Evolutionary conservation across 2,329 filamentous ascomycete genomes (phyloP).

Genomic region (Ambrosiella cleistominuta): DNA sequence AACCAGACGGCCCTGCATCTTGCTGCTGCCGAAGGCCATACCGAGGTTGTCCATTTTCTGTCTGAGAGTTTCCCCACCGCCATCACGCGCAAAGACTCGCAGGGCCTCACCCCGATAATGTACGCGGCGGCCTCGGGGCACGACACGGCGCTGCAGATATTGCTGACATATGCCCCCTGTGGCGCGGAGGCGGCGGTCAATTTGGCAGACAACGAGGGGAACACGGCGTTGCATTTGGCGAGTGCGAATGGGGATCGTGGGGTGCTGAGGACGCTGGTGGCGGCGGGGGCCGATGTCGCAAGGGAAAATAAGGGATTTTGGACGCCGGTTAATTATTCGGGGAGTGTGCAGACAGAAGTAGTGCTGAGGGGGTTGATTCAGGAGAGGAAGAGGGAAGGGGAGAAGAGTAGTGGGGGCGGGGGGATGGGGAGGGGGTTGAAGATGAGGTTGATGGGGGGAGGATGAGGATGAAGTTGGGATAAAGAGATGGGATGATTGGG

Average conservation of each 20-base stretch:
- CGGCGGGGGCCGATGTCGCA: slow-evolving; percentile 59
- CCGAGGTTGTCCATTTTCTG: slow-evolving; percentile 56
- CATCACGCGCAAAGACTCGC: slow-evolving; percentile 47
- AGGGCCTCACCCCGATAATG: slow-evolving; percentile 57
- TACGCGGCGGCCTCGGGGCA: slow-evolving; percentile 42
- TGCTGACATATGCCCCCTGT: slow-evolving; percentile 42
- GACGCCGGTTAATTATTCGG: slow-evolving; percentile 69
- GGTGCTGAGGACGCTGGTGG: slow-evolving; percentile 57
- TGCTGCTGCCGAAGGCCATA: slow-evolving; percentile 50
- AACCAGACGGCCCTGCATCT: slow-evolving; percentile 72
- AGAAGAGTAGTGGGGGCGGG: slow-evolving; percentile 24
- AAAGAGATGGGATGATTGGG: not conserved
- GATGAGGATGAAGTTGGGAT: not conserved
- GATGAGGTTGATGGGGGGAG: slow-evolving; percentile 25
- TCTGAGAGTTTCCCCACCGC: slow-evolving; percentile 43
- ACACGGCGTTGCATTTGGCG: slow-evolving; percentile 75
- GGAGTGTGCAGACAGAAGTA: slow-evolving; percentile 66
- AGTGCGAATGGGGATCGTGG: slow-evolving; percentile 66
- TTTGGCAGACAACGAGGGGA: slow-evolving; percentile 52
- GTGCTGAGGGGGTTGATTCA: slow-evolving; percentile 63
- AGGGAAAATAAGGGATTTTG: slow-evolving; percentile 60
- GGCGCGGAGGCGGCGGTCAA: slow-evolving; percentile 36
- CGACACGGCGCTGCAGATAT: slow-evolving; percentile 46
- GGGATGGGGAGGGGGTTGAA: slow-evolving; percentile 21
- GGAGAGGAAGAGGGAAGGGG: slow-evolving; percentile 43